A percentile compares a stretch with the other conserved stretches of the same genome.
Evolutionary conservation across 2,329 filamentous ascomycete species (phyloP).

Genomic region (Hypoxylon rubiginosum): DNA sequence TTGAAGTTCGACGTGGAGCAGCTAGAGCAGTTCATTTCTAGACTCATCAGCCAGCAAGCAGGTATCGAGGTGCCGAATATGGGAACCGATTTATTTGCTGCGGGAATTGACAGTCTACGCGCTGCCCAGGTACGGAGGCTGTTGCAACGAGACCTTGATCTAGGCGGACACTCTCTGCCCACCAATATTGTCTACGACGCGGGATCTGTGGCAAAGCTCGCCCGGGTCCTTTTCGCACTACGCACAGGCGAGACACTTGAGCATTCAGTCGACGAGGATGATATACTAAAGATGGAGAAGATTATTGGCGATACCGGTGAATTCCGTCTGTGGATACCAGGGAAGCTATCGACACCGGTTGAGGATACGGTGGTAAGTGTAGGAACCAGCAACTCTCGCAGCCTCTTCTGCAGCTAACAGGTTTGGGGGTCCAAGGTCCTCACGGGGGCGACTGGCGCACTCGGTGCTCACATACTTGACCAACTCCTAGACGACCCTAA

Average conservation of each 20-base stretch:
- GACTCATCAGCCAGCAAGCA: conserved; percentile 48
- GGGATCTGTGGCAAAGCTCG: conserved; percentile 55
- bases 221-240: conserved; percentile 50
- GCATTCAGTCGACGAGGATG: conserved; percentile 50
- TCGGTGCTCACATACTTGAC: conserved; percentile 57
- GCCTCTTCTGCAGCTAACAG: not conserved
- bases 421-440: conserved; percentile 47
- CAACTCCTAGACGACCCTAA: conserved; percentile 55
- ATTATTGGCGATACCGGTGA: conserved; percentile 62
- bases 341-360: conserved; percentile 25
- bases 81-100: conserved; percentile 58
- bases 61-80: conserved; percentile 50
- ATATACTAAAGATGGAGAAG: conserved; percentile 47
- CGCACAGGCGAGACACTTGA: conserved; percentile 45
- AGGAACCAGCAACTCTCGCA: not conserved
- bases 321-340: conserved; percentile 51
- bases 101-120: conserved; percentile 62
- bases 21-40: conserved; percentile 54
- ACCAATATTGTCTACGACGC: conserved; percentile 60
- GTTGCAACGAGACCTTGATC: conserved; percentile 56
- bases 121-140: conserved; percentile 60
- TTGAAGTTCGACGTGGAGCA: conserved; percentile 44
- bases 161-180: conserved; percentile 50
- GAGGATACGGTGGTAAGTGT: conserved; percentile 45
- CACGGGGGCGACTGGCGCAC: conserved; percentile 60